A percentile compares a stretch with the other conserved stretches of the same genome.
phyloP scores from a whole-genome alignment of 2,329 filamentous ascomycete genomes.

The Cladosporium sp. region DNA sequence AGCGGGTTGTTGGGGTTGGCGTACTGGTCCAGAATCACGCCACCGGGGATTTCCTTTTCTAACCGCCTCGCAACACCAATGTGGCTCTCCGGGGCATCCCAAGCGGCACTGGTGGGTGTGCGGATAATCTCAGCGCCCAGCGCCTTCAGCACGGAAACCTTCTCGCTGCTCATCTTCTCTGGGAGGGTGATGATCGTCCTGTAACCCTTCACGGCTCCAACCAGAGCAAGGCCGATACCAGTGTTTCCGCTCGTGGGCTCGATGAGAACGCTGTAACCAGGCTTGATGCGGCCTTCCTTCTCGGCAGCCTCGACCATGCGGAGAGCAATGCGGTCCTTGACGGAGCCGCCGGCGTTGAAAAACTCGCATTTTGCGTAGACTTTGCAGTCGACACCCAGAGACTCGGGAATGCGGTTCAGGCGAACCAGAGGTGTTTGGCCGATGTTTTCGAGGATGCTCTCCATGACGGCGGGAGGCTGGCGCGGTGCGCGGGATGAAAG shows the following conservation, averaged over 20 bases:
- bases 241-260: constrained; percentile 98
- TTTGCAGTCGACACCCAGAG: constrained; percentile 75
- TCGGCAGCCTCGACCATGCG: constrained; percentile 98
- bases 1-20: constrained; percentile 84
- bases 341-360: constrained; percentile 66
- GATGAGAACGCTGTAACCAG: constrained; percentile 84
- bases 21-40: constrained; percentile 96
- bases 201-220: constrained; percentile 94
- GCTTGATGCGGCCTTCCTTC: constrained; percentile 86
- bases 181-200: constrained; percentile 97
- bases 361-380: constrained; percentile 37
- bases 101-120: constrained; percentile 92
- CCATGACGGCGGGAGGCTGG: constrained; percentile 52
- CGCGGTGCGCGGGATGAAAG: constrained; percentile 41
- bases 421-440: constrained; percentile 94
- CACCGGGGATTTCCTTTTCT: constrained; percentile 93
- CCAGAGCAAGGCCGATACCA: constrained; percentile 90
- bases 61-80: constrained; percentile 89
- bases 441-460: constrained; percentile 78
- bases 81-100: constrained; percentile 90
- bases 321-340: constrained; percentile 91
- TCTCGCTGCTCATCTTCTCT: constrained; percentile 99
- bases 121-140: constrained; percentile 96
- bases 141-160: constrained; percentile 89
- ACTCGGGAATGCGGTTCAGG: constrained; percentile 87